Conservation (phyloP, 495 filamentous ascomycete species). For the Friedmanniomyces endolithicus region DNA sequence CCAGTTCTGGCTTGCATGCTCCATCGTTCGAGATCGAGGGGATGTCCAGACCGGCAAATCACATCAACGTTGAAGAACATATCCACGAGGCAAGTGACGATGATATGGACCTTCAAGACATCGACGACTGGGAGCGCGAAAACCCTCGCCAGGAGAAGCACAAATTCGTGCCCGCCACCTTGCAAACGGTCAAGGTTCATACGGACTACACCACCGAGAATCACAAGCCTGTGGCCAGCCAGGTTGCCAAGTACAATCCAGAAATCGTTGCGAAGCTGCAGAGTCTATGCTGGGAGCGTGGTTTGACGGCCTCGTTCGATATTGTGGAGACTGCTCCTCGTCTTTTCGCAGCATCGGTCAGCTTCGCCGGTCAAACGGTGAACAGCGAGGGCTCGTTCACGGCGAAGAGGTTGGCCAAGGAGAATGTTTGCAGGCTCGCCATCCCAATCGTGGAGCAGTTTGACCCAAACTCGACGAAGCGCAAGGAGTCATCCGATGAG, state of each 20-base stretch:
- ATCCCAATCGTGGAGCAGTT: background rate
- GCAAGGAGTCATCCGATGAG: background rate
- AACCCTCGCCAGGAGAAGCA: background rate
- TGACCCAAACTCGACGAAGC: background rate
- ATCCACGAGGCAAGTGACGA: background rate
- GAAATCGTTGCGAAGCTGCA: background rate
- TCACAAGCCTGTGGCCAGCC: background rate
- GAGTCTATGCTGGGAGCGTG: background rate
- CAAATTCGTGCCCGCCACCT: background rate
- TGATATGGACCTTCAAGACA: background rate
- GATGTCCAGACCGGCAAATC: background rate
- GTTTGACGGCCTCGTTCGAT: background rate
- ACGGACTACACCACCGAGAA: background rate
- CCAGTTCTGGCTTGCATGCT: background rate
- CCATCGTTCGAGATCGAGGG: background rate
- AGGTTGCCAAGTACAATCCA: background rate
- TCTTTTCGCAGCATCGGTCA: background rate
- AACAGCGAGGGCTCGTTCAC: background rate
- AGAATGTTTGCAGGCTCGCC: constrained; percentile 11
- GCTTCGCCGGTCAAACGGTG: background rate
- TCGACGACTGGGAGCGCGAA: background rate
- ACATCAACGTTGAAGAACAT: background rate
- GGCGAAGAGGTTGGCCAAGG: constrained; percentile 19
- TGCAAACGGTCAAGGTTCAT: background rate
- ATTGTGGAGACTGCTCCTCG: background rate